These are phyloP conservation scores for Ziziphus jujuba DNA, from an alignment of 306 rosid genomes.

Conservation along the genomic window DNA sequence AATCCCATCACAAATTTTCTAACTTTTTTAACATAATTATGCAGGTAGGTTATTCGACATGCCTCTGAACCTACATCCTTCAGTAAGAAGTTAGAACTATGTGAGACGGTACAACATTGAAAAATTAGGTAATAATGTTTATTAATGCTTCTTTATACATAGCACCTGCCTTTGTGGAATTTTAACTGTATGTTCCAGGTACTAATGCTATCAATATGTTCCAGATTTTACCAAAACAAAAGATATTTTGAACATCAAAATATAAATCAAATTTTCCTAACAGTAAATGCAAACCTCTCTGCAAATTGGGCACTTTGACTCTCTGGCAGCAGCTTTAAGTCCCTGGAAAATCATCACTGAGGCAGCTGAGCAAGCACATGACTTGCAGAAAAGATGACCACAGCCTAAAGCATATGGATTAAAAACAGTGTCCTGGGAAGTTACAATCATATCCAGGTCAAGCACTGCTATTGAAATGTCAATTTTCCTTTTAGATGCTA, in stretches of 20 bases:
- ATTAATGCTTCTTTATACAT: too few relatives aligned
- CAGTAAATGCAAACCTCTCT: constrained; percentile 70
- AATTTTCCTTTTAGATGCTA: background rate
- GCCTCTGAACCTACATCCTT: background rate
- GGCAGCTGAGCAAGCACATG: constrained; percentile 91
- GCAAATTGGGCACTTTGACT: constrained; percentile 83
- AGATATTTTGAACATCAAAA: background rate
- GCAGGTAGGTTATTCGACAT: background rate
- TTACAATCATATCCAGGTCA: constrained; percentile 17
- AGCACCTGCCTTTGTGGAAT: background rate
- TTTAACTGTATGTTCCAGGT: background rate
- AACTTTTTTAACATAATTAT: background rate
- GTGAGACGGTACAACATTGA: too few relatives aligned
- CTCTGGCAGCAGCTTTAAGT: constrained; percentile 58
- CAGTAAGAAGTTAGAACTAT: too few relatives aligned
- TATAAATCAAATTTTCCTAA: background rate
- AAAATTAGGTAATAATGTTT: too few relatives aligned
- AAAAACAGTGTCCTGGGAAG: constrained; percentile 65
- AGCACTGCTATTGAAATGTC: constrained; percentile 12
- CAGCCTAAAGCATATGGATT: constrained; percentile 86
- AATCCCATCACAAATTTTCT: too few relatives aligned
- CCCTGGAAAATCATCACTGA: constrained; percentile 77
- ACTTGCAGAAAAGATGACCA: constrained; percentile 90
- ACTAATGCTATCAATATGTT: background rate
- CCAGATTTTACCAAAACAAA: background rate